Evolutionary conservation across 768 basidiomycete species (phyloP), one percentile per base, ranked within the genome.

Genomic region (Kwoniella dendrophila): DNA sequence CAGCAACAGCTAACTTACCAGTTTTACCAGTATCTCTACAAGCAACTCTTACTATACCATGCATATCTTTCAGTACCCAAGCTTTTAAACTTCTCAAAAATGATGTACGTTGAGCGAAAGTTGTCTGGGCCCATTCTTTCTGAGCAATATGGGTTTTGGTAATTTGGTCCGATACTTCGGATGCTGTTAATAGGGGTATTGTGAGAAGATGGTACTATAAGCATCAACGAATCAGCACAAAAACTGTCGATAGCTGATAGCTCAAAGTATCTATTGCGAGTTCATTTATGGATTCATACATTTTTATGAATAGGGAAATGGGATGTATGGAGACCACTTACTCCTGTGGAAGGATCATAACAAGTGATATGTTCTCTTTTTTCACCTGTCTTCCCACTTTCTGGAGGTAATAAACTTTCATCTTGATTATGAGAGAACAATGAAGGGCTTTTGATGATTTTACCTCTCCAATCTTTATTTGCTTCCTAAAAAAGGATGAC

Each of bases 1-100:
- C n/a, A n/a, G n/a, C n/a, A n/a, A n/a, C n/a, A 62, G 50, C 30
- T 59, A 10, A 69, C 74, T 45, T 33, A 78, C 79, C 68, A 22
- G 94, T 97, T 83, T 98, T 99, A 41, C 95, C 95, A 0, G 92
- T 92, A 78, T 99, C 95, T 32, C 95, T 83, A 75, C 90, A 92
- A 24, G 91, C 91, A 27, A 95, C 89, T 41, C 88, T 83, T 32
- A 91, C 91, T 65, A 92, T 90, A 24, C 82, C 80, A 55, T 92
- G 89, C 81, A 93, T 90, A 72, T 98, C 93, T 66, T 89, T 87
- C 33, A 97, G 87, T 4, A 95, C 82, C 95, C 95, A 99, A 67
- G 89, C 90, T 73, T 92, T 82, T 63, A 99, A 75, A 71, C 90
- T 94, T 51, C 90, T 82, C 73, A 98, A 81, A 41, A 99, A 89